Base-by-base conservation (phyloP, 2,329 filamentous ascomycete genomes). In the Mollisia scopiformis region DNA sequence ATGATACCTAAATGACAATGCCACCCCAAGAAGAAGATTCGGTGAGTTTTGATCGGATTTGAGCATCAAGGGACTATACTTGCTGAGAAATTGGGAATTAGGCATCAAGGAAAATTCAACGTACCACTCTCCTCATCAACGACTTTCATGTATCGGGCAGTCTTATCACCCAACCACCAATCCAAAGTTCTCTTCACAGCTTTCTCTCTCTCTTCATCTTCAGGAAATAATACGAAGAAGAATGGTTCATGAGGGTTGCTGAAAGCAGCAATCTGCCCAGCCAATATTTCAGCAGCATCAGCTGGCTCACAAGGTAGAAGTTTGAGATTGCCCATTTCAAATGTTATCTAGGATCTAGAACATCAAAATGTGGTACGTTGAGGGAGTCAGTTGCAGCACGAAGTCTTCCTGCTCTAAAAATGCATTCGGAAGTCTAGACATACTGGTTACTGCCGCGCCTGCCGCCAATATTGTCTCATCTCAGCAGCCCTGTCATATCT, bases 101-200 rank as follows among this genome's bases (percentile, higher is more conserved):
- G n/a, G n/a, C n/a, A n/a, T n/a, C 3, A 25, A 46, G 19, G 6
- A 14, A 7, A 49, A 19, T 5, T 23, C n/a, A 13, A 61, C 58
- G 56, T 43, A 66, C 62, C 62, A 59, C 57, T 64, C 27, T 62
- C 56, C 19, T 27, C 52, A 58, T 68, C 57, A 39, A 67, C 57
- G 47, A 65, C 59, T 27, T 68, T 68, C 46, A 67, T 53, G 50
- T 67, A 67, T 25, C 14, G 63, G 4, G 61, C 61, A 8, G 21
- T 59, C 25, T 50, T 23, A 58, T 65, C 62, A 25, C 33, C 28
- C 6, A 62, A 5, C 63, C 66, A 68, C 53, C 39, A 59, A 43
- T 62, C 55, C 23, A 67, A 35, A 6, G 61, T 57, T 31, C 63
- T 66, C 39, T 59, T 65, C 11, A 62, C 59, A 1, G 58, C 61